Base-by-base conservation (phyloP, 768 basidiomycete species). In the Terana coerulea region DNA sequence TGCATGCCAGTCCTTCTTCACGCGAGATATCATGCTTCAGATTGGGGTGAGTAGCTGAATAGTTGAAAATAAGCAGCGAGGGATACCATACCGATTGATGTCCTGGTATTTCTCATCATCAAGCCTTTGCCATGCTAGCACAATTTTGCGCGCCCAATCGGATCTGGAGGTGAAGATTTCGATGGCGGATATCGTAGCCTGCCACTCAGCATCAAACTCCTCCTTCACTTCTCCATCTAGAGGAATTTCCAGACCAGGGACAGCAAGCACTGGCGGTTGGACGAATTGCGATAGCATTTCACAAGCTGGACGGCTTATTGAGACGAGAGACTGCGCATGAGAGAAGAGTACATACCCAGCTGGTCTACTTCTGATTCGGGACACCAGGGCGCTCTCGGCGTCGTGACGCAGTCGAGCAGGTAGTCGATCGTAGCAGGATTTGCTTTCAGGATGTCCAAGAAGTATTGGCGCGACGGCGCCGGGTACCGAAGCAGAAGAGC, bases 251-350 rank as follows among this genome's bases (percentile, higher is more conserved):
- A 26, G 41, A 24, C 50, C 50, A 2, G 50, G 42, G 10, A 51
- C 30, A 21, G 12, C 9, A 12, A 58, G 47, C 9, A 57, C 17
- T 1, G 67, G 53, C 42, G 58, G 58, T 17, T 56, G 53, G 28
- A 69, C 56, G 25, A 70, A 40, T 35, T 66, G 46, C 1, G 60
- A 45, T 5, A 71, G 24, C 2, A 53, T 41, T 48, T 69, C 67
- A 29, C 54, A 61, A 6, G 65, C 60, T 46, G 31, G 10, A 6
- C 3, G 21, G 10, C 12, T 21, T 5, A 10, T 17, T 33, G 29
- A 21, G 31, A 21, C 19, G 3, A 63, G 46, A n/a, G 62, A 61
- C 39, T 61, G 57, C 7, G 3, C 6, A 21, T 9, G 37, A 5
- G 22, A 21, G 19, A 33, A 6, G 22, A 14, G 19, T 17, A 17